These are phyloP conservation scores for Fusarium virguliforme DNA, from an alignment of 2,329 filamentous ascomycete genomes.

Conservation along the genomic window DNA sequence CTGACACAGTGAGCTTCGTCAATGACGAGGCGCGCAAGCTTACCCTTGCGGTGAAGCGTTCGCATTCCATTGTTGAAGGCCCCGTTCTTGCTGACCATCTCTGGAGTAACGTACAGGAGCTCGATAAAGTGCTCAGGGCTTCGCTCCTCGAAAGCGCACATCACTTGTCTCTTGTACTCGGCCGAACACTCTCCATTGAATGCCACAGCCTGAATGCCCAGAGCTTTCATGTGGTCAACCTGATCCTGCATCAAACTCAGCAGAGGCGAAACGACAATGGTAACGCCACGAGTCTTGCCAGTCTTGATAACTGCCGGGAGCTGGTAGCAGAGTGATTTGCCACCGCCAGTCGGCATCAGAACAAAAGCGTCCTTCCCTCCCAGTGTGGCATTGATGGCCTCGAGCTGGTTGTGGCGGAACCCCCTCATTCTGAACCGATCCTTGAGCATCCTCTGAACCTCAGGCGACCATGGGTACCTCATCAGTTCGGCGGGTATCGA, in stretches of 20 bases:
- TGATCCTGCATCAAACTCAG: slow-evolving; percentile 98
- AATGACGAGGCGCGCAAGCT: slow-evolving; percentile 92
- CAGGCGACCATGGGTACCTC: slow-evolving; percentile 85
- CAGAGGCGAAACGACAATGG: slow-evolving; percentile 93
- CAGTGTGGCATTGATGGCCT: slow-evolving; percentile 95
- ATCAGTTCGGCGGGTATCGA: slow-evolving; percentile 70
- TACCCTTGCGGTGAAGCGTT: slow-evolving; percentile 77
- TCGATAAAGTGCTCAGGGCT: slow-evolving; percentile 85
- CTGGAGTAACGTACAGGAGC: slow-evolving; percentile 94
- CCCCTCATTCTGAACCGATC: slow-evolving; percentile 87
- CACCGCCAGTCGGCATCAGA: slow-evolving; percentile 97
- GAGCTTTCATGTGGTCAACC: slow-evolving; percentile 82
- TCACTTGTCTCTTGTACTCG: slow-evolving; percentile 76
- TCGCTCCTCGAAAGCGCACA: slow-evolving; percentile 73
- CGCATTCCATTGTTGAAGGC: slow-evolving; percentile 77
- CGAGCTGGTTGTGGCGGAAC: slow-evolving; percentile 92
- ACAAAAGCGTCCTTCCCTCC: slow-evolving; percentile 92
- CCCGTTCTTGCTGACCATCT: slow-evolving; percentile 91
- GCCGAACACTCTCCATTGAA: slow-evolving; percentile 83
- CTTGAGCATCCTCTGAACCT: slow-evolving; percentile 85
- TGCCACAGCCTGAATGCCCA: slow-evolving; percentile 84
- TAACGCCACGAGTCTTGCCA: slow-evolving; percentile 88
- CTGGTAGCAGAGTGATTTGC: slow-evolving; percentile 97
- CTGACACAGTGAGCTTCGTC: slow-evolving; percentile 99
- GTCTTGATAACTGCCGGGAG: slow-evolving; percentile 87